Percentiles rank a stretch among this genome's conserved stretches.
Evolutionary conservation across 805 yeast genomes (phyloP).

Genomic region (Tetrapisispora fleetii): DNA sequence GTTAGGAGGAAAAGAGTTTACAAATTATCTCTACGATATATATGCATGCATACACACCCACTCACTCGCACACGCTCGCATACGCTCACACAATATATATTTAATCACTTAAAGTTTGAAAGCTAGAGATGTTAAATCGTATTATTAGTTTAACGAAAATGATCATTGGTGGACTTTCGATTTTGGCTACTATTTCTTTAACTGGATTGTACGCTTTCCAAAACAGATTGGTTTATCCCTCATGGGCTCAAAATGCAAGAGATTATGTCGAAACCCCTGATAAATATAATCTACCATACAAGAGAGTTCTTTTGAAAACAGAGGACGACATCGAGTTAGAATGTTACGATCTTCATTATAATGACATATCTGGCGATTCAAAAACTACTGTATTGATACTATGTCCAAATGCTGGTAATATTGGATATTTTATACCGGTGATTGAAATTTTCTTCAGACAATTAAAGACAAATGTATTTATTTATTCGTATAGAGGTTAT

Average conservation of each 20-base stretch:
- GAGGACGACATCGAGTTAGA: constrained; percentile 61
- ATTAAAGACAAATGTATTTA: constrained; percentile 65
- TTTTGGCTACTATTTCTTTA: constrained; percentile 37
- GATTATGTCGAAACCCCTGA: constrained; percentile 67
- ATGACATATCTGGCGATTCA: constrained; percentile 26
- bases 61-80: too few species aligned
- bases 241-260: constrained; percentile 65
- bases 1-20: too few species aligned
- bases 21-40: too few species aligned
- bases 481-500: constrained; percentile 85
- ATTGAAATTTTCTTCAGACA: constrained; percentile 55
- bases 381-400: constrained; percentile 62
- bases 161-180: constrained; percentile 34
- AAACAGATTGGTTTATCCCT: constrained; percentile 64
- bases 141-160: constrained; percentile 24
- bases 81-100: too few species aligned
- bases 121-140: constrained; percentile 1
- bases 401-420: constrained; percentile 93
- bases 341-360: constrained; percentile 37
- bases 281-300: constrained; percentile 53
- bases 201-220: constrained; percentile 56
- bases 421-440: constrained; percentile 80
- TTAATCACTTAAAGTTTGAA: background rate
- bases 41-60: too few species aligned
- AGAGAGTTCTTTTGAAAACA: constrained; percentile 50